phyloP scores from a whole-genome alignment of 192 early-diverging fungal species.

The Gaertneriomyces semiglobifer region DNA sequence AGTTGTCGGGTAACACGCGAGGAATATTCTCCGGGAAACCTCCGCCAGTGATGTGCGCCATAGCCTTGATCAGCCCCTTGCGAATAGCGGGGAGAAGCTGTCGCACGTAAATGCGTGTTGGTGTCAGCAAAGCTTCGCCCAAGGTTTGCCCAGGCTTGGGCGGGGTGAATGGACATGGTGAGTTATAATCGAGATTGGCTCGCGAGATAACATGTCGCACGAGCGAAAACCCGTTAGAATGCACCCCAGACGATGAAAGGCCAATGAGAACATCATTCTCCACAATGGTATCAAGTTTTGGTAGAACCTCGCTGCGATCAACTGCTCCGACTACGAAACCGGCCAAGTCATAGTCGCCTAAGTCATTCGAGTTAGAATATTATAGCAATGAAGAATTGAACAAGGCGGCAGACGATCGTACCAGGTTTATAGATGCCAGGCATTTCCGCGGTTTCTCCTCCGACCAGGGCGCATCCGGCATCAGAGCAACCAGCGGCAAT shows the following conservation, averaged over 20 bases:
- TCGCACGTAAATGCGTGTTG: conserved; percentile 95
- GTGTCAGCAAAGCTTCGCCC: conserved; percentile 83
- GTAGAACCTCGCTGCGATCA: conserved; percentile 83
- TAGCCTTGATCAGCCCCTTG: conserved; percentile 78
- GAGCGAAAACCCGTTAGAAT: conserved; percentile 99
- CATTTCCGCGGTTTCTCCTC: conserved; percentile 99
- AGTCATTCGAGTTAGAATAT: not conserved
- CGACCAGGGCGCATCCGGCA: conserved; percentile 90
- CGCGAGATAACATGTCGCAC: conserved; percentile 79
- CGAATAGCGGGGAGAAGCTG: conserved; percentile 80
- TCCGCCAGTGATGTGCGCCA: conserved; percentile 98
- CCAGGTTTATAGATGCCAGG: conserved; percentile 88
- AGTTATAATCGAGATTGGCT: conserved; percentile 68
- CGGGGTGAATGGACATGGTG: conserved; percentile 79
- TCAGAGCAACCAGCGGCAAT: conserved; percentile 90
- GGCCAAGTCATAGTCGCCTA: conserved; percentile 74
- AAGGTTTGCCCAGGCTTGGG: conserved; percentile 50
- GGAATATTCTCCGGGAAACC: conserved; percentile 99
- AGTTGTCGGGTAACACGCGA: conserved; percentile 78
- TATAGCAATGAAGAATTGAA: not conserved
- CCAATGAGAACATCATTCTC: conserved; percentile 85
- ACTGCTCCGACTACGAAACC: conserved; percentile 98
- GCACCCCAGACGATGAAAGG: conserved; percentile 91
- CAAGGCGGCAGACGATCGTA: conserved; percentile 43
- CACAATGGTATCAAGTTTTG: conserved; percentile 70